Evolutionary conservation across 176 grass and related monocot species (phyloP).

Genomic region (Cymbopogon citratus): DNA sequence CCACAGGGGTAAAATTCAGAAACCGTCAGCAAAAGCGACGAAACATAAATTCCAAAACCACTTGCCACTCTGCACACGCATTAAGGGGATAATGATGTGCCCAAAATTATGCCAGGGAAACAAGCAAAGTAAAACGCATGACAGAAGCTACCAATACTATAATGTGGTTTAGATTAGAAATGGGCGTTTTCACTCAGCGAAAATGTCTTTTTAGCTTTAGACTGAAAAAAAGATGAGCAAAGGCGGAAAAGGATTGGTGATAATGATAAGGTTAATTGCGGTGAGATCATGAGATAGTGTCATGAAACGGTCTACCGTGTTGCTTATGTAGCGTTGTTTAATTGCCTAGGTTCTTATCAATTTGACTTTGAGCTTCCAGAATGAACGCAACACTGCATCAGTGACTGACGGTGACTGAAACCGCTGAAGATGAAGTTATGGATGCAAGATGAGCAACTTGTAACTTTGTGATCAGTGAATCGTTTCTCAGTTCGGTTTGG

Average conservation of each 20-base stretch:
- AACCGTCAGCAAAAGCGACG: constrained; percentile 18
- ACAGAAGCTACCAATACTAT: not conserved
- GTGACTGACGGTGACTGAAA: constrained; percentile 18
- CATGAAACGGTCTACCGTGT: not conserved
- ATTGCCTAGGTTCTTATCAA: not conserved
- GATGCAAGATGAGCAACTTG: constrained; percentile 2
- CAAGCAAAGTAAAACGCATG: not conserved
- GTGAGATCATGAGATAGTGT: not conserved
- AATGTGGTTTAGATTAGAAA: not conserved
- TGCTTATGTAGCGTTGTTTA: not conserved
- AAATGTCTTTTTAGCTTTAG: constrained; percentile 11
- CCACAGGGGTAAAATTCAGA: constrained; percentile 8
- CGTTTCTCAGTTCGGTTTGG: not conserved
- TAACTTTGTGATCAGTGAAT: not conserved
- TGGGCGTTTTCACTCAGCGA: not conserved
- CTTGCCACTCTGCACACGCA: not conserved
- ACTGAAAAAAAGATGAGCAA: constrained; percentile 10
- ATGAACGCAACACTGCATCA: not conserved
- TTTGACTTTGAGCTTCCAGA: constrained; percentile 29
- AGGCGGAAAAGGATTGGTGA: not conserved
- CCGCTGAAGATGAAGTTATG: not conserved
- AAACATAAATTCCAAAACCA: not conserved
- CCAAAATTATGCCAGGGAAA: not conserved
- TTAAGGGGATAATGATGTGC: not conserved
- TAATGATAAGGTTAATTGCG: constrained; percentile 6